Base-by-base conservation (phyloP, 495 filamentous ascomycete species). In the Astrocystis sublimbata region DNA sequence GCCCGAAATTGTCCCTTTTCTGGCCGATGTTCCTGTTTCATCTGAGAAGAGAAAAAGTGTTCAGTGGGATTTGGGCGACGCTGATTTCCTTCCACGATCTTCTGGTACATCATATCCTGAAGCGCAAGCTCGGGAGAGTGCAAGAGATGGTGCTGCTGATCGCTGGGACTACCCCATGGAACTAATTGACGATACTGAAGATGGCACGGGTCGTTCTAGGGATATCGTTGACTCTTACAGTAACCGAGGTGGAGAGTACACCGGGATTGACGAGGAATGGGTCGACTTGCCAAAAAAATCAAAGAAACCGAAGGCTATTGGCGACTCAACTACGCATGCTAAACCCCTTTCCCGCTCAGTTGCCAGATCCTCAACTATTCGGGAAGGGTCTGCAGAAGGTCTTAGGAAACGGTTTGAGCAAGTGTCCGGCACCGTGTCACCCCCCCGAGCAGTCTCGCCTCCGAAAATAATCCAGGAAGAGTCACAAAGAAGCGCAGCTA, bases 391-490 rank as follows among this genome's bases (percentile, higher is more conserved):
- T 13, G 47, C 66, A 24, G 58, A 54, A 30, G 73, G 62, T 46
- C 62, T 71, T 0, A 72, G 65, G 65, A 76, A 70, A 15, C 26
- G 13, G 63, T 73, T 65, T 28, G 73, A 69, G 53, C 69, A 70
- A 3, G 71, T 69, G 24, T 68, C 61, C 28, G 60, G 71, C 61
- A 68, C 8, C 10, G 67, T 65, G 51, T 65, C 60, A 17, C 65
- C 65, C 26, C 50, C 64, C 24, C 63, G 58, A 35, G 55, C 63
- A 15, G n/a, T 45, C 9, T 52, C 53, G 23, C 47, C 19, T 43
- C 66, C 57, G 70, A 68, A 64, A 52, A 49, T 6, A 15, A 7
- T 46, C 12, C 68, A 68, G 43, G 63, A 65, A 52, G 58, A 47
- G 43, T 66, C 67, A 61, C 50, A 58, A 40, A 40, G 49, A 38